A percentile compares a stretch with the other conserved stretches of the same genome.
Evolutionary conservation across 2,329 filamentous ascomycete genomes (phyloP).

Genomic region (Chaetomium olivaceum): DNA sequence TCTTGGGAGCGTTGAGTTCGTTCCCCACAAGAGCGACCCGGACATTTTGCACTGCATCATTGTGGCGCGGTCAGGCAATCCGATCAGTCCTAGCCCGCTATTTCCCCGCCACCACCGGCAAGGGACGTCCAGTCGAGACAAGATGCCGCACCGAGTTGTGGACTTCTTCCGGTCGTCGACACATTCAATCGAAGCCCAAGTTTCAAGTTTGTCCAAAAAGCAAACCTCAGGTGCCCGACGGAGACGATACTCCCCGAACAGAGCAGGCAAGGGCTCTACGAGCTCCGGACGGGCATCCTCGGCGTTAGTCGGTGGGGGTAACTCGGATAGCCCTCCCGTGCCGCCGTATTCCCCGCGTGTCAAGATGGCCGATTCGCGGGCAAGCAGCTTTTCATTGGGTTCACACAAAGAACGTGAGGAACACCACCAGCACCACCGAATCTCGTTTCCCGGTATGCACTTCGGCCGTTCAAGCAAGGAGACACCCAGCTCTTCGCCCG

Average conservation of each 20-base stretch:
- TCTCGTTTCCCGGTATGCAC: conserved; percentile 46
- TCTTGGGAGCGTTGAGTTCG: conserved; percentile 9
- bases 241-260: conserved; percentile 37
- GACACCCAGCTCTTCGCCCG: conserved; percentile 40
- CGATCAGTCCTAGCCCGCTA: conserved; percentile 8
- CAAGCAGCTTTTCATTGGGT: conserved; percentile 29
- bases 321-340: conserved; percentile 35
- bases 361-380: conserved; percentile 32
- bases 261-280: conserved; percentile 34
- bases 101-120: conserved; percentile 28
- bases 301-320: conserved; percentile 42
- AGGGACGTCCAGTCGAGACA: conserved; percentile 26
- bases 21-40: not conserved
- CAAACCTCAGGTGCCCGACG: conserved; percentile 34
- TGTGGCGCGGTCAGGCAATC: conserved; percentile 17
- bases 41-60: conserved; percentile 9
- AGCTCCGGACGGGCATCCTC: conserved; percentile 42
- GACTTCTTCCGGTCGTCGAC: conserved; percentile 60
- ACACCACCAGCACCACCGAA: conserved; percentile 39
- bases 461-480: conserved; percentile 48
- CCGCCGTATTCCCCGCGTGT: conserved; percentile 28
- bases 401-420: conserved; percentile 35
- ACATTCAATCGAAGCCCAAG: conserved; percentile 46
- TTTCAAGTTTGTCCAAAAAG: conserved; percentile 51
- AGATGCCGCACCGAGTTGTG: conserved; percentile 60